These are phyloP conservation scores for Petunia axillaris DNA, from an alignment of 257 asterid species.

Conservation along the genomic window DNA sequence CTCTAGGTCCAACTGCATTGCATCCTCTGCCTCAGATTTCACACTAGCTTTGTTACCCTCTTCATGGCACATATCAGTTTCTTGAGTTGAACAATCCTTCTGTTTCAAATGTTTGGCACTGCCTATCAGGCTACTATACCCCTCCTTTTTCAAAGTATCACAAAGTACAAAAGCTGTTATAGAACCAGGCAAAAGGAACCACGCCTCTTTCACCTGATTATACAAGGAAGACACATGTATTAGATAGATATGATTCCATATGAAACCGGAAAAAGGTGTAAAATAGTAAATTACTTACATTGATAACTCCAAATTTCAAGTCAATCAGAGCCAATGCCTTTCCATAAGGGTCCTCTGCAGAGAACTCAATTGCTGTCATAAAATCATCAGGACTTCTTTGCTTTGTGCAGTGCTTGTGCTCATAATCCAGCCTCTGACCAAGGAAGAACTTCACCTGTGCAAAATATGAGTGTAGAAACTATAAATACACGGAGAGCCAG, in stretches of 20 bases:
- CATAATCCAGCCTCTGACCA: conserved; percentile 86
- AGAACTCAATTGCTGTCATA: conserved; percentile 78
- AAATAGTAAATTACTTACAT: conserved; percentile 45
- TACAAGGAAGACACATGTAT: conserved; percentile 21
- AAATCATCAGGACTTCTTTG: conserved; percentile 53
- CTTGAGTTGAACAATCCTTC: conserved; percentile 33
- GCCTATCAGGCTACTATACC: conserved; percentile 41
- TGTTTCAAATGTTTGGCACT: conserved; percentile 36
- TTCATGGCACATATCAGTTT: conserved; percentile 34
- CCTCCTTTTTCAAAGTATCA: conserved; percentile 60
- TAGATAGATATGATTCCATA: neutral
- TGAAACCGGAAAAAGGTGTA: neutral
- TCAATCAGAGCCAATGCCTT: conserved; percentile 71
- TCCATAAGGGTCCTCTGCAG: conserved; percentile 77
- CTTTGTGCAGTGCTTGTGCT: conserved; percentile 58
- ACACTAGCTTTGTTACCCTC: conserved; percentile 33
- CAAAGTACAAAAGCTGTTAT: conserved; percentile 63
- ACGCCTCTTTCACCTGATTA: conserved; percentile 74
- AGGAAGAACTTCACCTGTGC: conserved; percentile 72
- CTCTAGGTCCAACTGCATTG: conserved; percentile 29
- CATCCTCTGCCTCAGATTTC: conserved; percentile 15
- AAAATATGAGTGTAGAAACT: neutral
- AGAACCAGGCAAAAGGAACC: conserved; percentile 68
- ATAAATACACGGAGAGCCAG: neutral
- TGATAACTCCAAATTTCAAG: conserved; percentile 62